Percentiles rank a stretch among this genome's conserved stretches.
Evolutionary conservation across 2,329 filamentous ascomycete species (phyloP).

Genomic region (Trichoderma polysporum): DNA sequence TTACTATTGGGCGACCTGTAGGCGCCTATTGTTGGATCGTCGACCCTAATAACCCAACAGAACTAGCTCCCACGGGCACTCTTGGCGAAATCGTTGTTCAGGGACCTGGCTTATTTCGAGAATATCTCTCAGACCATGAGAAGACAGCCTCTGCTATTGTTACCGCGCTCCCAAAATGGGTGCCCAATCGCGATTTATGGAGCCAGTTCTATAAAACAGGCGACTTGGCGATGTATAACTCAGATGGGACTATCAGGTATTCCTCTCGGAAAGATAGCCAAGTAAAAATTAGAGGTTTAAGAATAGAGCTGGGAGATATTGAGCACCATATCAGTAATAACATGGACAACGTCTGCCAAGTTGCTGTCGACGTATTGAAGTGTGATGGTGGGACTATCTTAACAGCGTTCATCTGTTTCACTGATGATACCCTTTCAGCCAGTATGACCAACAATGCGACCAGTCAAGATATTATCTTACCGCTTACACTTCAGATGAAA

Average conservation of each 20-base stretch:
- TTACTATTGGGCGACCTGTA: slow-evolving; percentile 1
- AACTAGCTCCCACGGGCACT: not conserved
- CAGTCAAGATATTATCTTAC: not conserved
- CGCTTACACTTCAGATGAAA: not conserved
- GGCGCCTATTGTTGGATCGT: slow-evolving; percentile 18
- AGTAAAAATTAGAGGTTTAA: slow-evolving; percentile 13
- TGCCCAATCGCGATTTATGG: not conserved
- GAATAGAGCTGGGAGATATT: slow-evolving; percentile 18
- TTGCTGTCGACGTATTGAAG: slow-evolving; percentile 10
- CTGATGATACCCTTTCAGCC: not conserved
- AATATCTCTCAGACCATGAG: not conserved
- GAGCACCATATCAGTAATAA: slow-evolving; percentile 2
- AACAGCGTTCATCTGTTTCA: slow-evolving; percentile 5
- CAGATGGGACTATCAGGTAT: slow-evolving; percentile 10
- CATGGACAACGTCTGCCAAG: not conserved
- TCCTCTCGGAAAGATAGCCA: slow-evolving; percentile 9
- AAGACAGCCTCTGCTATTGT: not conserved
- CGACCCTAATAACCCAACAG: not conserved
- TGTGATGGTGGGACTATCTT: not conserved
- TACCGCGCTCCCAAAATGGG: not conserved
- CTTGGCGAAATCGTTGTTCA: slow-evolving; percentile 14
- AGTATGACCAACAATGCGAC: not conserved
- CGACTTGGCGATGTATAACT: slow-evolving; percentile 13
- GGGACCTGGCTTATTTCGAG: not conserved
- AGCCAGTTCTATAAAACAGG: slow-evolving; percentile 4